Conservation (phyloP, 2,329 filamentous ascomycete genomes). For the Mycocentrospora acerina region DNA sequence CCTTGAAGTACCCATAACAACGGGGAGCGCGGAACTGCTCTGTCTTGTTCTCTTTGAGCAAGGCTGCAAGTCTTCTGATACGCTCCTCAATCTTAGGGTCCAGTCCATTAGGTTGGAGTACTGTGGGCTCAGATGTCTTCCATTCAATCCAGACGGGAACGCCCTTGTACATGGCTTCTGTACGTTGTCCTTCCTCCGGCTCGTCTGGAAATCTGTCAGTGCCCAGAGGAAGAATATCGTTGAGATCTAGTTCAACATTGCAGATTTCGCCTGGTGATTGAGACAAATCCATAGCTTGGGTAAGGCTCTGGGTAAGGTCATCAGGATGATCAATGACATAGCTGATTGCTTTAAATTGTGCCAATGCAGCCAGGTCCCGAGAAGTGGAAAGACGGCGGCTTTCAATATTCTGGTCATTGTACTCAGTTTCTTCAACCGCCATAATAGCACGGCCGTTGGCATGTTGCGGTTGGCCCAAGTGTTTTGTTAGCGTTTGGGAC, state of each 20-base stretch:
- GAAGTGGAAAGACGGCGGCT: conserved; percentile 7
- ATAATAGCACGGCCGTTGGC: conserved; percentile 3
- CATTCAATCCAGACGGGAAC: conserved; percentile 42
- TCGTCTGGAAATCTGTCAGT: conserved; percentile 9
- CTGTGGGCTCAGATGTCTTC: conserved; percentile 32
- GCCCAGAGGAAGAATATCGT: background rate
- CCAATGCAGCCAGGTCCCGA: conserved; percentile 31
- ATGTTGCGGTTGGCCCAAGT: too few relatives aligned
- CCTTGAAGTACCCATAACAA: conserved; percentile 41
- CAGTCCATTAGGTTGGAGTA: conserved; percentile 16
- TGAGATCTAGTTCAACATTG: conserved; percentile 20
- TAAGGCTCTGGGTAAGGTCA: conserved; percentile 29
- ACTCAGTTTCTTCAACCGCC: conserved; percentile 21
- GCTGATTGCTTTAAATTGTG: conserved; percentile 41
- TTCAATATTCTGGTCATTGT: conserved; percentile 12
- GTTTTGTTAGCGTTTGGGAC: conserved; percentile 14
- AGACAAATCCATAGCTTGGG: conserved; percentile 22
- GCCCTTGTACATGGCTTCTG: conserved; percentile 30
- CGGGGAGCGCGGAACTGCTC: conserved; percentile 37
- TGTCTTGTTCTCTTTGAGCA: conserved; percentile 35
- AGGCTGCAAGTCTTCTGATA: conserved; percentile 33
- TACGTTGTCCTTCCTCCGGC: conserved; percentile 23
- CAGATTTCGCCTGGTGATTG: conserved; percentile 21
- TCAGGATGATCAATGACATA: conserved; percentile 23
- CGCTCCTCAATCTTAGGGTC: conserved; percentile 32